Conservation (phyloP, 208 protist species). For the Leishmania turanica region DNA sequence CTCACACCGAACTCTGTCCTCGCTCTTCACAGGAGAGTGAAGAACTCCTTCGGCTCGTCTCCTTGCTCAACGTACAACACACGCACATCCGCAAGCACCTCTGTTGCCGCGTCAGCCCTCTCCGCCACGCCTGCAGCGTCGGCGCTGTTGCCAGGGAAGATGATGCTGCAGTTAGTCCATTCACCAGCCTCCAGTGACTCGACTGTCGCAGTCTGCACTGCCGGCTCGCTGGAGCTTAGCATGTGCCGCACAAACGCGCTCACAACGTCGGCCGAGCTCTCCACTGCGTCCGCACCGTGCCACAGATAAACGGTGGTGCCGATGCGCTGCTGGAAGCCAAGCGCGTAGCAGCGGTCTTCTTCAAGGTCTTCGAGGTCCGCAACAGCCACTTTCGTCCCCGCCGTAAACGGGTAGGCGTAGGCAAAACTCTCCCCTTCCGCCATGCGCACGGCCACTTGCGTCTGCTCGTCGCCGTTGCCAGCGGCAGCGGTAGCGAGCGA, state of each 20-base stretch:
- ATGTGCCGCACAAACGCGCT: constrained; percentile 19
- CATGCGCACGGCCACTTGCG: neutral
- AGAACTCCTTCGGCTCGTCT: constrained; percentile 75
- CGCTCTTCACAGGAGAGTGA: constrained; percentile 36
- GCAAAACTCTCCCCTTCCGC: constrained; percentile 30
- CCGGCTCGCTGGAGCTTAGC: neutral
- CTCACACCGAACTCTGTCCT: neutral
- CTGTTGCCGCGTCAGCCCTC: neutral
- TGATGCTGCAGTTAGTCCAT: constrained; percentile 16
- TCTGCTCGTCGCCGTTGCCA: neutral
- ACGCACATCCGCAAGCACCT: constrained; percentile 15
- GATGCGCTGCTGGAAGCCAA: constrained; percentile 41
- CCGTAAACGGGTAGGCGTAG: constrained; percentile 53
- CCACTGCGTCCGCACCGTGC: constrained; percentile 38
- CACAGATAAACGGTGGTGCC: constrained; percentile 53
- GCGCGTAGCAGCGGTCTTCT: constrained; percentile 49
- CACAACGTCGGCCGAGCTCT: constrained; percentile 33
- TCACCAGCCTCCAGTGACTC: neutral
- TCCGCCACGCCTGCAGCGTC: neutral
- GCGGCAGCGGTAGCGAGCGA: neutral
- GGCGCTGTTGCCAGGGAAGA: constrained; percentile 1
- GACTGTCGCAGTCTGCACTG: too few species aligned
- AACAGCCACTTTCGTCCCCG: constrained; percentile 25
- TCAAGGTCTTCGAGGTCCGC: constrained; percentile 62
- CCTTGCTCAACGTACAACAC: constrained; percentile 57